Evolutionary conservation across 2,329 filamentous ascomycete genomes (phyloP).

Genomic region (Berkeleyomyces basicola): DNA sequence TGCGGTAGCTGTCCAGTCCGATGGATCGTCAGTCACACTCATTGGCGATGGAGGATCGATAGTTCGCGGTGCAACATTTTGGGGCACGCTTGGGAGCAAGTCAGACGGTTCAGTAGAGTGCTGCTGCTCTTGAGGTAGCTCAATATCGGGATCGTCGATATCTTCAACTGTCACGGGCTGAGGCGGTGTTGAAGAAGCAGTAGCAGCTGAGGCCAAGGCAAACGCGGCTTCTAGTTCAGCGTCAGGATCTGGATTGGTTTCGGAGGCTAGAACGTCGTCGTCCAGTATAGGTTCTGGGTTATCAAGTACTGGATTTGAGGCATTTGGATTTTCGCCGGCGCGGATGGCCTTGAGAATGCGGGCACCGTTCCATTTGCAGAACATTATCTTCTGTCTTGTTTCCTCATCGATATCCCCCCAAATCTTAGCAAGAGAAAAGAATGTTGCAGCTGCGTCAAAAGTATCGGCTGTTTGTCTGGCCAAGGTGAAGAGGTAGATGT

Average conservation of each 20-base stretch:
- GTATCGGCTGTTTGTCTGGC: constrained; percentile 78
- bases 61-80: constrained; percentile 1
- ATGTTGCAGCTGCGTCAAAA: constrained; percentile 81
- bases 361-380: constrained; percentile 87
- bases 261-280: background rate
- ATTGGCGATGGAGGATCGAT: constrained; percentile 21
- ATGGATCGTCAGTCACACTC: constrained; percentile 15
- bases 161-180: constrained; percentile 4
- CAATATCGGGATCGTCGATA: constrained; percentile 9
- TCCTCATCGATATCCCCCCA: constrained; percentile 67
- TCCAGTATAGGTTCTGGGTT: constrained; percentile 27
- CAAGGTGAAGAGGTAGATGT: background rate
- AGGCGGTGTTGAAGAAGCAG: background rate
- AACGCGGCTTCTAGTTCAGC: constrained; percentile 18
- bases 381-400: constrained; percentile 75
- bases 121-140: constrained; percentile 1
- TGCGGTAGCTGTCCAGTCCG: constrained; percentile 2
- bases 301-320: constrained; percentile 53
- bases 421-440: constrained; percentile 73
- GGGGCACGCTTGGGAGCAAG: constrained; percentile 8
- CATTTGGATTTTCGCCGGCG: constrained; percentile 81
- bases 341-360: constrained; percentile 84
- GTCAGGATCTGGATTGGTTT: constrained; percentile 13
- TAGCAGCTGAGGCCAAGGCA: constrained; percentile 17
- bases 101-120: background rate